phyloP scores from a whole-genome alignment of 192 early-diverging fungal genomes.

The Lobosporangium transversale region DNA sequence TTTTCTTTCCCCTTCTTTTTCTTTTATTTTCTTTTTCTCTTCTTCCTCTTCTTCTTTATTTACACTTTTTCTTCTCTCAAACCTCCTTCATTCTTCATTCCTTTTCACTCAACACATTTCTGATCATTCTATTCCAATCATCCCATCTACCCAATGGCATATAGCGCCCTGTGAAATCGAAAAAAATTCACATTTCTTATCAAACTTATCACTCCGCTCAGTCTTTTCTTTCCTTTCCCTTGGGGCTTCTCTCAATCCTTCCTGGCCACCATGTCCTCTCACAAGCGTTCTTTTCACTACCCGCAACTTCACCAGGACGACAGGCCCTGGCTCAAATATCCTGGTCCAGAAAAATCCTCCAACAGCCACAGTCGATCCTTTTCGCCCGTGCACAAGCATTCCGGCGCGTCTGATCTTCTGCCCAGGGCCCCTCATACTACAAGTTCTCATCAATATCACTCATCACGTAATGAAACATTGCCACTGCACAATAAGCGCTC shows the following conservation, averaged over 20 bases:
- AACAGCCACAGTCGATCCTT: conserved; percentile 35
- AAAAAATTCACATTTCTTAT: too few relatives aligned
- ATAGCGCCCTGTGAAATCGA: too few relatives aligned
- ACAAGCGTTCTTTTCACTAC: conserved; percentile 6
- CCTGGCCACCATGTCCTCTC: conserved; percentile 3
- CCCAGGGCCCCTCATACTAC: background rate
- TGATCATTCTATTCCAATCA: background rate
- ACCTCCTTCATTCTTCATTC: background rate
- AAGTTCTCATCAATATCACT: background rate
- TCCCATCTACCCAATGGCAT: background rate
- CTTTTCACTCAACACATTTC: background rate
- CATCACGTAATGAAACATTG: too few relatives aligned
- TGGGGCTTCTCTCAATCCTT: background rate
- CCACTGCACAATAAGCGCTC: conserved; percentile 26
- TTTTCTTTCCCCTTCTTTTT: background rate
- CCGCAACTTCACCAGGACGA: conserved; percentile 7
- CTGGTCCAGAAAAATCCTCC: conserved; percentile 23
- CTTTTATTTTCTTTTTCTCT: background rate
- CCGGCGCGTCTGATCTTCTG: background rate
- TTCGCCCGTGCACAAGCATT: conserved; percentile 1
- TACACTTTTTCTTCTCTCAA: conserved; percentile 1
- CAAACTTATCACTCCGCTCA: too few relatives aligned
- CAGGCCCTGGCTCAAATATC: conserved; percentile 43
- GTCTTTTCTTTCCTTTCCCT: conserved; percentile 1
- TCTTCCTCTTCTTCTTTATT: conserved; percentile 5